These are phyloP conservation scores for Saccharomyces uvarum DNA, from an alignment of 1,139 yeast species.

Conservation along the genomic window DNA sequence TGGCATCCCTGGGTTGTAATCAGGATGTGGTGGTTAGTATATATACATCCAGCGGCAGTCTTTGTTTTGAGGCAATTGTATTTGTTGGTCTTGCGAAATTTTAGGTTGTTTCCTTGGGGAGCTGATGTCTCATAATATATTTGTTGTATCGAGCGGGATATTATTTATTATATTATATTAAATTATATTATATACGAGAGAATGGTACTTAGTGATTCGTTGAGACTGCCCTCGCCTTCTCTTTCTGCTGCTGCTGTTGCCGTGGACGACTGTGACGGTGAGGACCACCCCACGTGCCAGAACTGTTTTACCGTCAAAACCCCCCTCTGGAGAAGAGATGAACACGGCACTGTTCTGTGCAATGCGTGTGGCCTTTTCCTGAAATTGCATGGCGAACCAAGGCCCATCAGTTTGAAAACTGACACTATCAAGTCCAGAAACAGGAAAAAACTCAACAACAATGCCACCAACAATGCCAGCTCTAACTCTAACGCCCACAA, in stretches of 20 bases:
- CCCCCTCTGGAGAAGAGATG: constrained; percentile 90
- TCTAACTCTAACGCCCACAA: constrained; percentile 27
- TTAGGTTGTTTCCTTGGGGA: background rate
- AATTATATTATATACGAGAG: background rate
- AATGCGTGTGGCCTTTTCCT: constrained; percentile 89
- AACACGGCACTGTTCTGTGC: constrained; percentile 81
- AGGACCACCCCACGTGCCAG: constrained; percentile 44
- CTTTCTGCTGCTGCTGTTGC: background rate
- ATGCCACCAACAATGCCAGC: background rate
- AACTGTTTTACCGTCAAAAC: constrained; percentile 87
- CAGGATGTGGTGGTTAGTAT: background rate
- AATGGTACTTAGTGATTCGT: background rate
- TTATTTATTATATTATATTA: background rate
- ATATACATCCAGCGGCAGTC: background rate
- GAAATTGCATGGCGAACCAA: constrained; percentile 79
- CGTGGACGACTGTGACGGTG: background rate
- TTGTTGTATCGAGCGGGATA: background rate
- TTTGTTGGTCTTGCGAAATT: background rate
- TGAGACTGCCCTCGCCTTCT: background rate
- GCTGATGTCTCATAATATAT: background rate
- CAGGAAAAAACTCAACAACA: constrained; percentile 35
- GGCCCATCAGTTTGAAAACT: constrained; percentile 81
- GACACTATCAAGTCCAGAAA: constrained; percentile 84
- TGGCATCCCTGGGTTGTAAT: background rate
- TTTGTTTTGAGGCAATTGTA: background rate